phyloP scores from a whole-genome alignment of 352 stramenopile genomes.

The Blastocystis sp. region DNA sequence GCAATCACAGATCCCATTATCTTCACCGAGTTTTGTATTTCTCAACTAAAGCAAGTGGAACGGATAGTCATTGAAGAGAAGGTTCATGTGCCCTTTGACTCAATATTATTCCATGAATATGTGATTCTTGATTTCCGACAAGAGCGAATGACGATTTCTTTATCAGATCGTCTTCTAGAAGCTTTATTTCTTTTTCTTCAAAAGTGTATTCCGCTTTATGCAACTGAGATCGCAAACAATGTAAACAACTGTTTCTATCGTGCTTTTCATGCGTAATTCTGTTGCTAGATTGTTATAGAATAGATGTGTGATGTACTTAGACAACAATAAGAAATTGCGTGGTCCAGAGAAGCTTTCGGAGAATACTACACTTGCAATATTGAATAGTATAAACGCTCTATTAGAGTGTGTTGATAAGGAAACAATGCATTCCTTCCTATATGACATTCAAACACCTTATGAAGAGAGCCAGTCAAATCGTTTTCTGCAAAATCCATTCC shows the following conservation, averaged over 20 bases:
- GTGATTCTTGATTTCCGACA: conserved; percentile 33
- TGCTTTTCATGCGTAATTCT: background rate
- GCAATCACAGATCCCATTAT: background rate
- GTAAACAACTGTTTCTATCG: conserved; percentile 24
- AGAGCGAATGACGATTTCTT: background rate
- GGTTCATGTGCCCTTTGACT: background rate
- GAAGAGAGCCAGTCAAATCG: background rate
- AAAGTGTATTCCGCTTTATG: background rate
- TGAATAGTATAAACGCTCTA: background rate
- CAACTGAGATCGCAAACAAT: background rate
- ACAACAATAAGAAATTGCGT: background rate
- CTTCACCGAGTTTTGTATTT: conserved; percentile 19
- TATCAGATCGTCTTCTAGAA: conserved; percentile 17
- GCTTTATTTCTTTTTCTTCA: background rate
- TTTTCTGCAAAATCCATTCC: background rate
- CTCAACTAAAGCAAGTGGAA: background rate
- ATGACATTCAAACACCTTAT: background rate
- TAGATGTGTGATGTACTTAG: conserved; percentile 42
- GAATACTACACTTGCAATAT: conserved; percentile 27
- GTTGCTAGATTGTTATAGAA: background rate
- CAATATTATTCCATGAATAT: conserved; percentile 44
- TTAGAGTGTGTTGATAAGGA: background rate
- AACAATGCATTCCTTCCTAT: background rate
- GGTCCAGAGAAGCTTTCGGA: background rate
- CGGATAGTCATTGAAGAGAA: background rate